Percentiles rank a stretch among this genome's conserved stretches.
Evolutionary conservation across 495 filamentous ascomycete species (phyloP).

Genomic region (Xylaria scruposa): DNA sequence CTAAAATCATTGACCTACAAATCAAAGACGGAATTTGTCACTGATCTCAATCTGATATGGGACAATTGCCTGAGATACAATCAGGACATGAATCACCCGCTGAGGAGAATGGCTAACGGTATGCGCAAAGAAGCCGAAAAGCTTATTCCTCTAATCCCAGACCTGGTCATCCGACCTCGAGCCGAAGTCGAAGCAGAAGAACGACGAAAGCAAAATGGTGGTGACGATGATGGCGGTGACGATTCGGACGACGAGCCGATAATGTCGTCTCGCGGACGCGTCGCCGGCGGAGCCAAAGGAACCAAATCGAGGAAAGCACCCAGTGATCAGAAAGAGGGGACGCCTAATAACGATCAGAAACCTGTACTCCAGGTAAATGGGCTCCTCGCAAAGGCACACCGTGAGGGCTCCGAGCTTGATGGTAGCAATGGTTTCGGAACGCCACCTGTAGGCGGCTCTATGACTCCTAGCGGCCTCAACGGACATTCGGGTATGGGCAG

Average conservation of each 20-base stretch:
- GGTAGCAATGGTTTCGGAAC: constrained; percentile 87
- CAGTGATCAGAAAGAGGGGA: constrained; percentile 78
- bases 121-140: constrained; percentile 98
- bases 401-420: constrained; percentile 61
- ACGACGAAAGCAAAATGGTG: constrained; percentile 75
- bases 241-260: constrained; percentile 98
- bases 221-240: constrained; percentile 80
- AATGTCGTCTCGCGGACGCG: constrained; percentile 94
- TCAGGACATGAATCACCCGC: constrained; percentile 80
- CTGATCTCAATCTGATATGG: constrained; percentile 94
- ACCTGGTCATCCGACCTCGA: constrained; percentile 85
- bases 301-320: constrained; percentile 82
- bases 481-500: constrained; percentile 68
- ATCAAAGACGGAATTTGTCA: constrained; percentile 93
- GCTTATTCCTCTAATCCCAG: constrained; percentile 91
- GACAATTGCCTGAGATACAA: constrained; percentile 96
- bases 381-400: constrained; percentile 51
- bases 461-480: constrained; percentile 78
- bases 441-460: constrained; percentile 75
- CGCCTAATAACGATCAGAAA: constrained; percentile 71
- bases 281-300: constrained; percentile 77
- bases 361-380: constrained; percentile 61
- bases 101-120: constrained; percentile 91
- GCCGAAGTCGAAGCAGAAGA: constrained; percentile 98
- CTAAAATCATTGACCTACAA: constrained; percentile 86